A percentile compares a stretch with the other conserved stretches of the same genome.
These are phyloP conservation scores for Ambrosiella beaveri DNA, from an alignment of 2,329 filamentous ascomycete genomes.

Conservation along the genomic window DNA sequence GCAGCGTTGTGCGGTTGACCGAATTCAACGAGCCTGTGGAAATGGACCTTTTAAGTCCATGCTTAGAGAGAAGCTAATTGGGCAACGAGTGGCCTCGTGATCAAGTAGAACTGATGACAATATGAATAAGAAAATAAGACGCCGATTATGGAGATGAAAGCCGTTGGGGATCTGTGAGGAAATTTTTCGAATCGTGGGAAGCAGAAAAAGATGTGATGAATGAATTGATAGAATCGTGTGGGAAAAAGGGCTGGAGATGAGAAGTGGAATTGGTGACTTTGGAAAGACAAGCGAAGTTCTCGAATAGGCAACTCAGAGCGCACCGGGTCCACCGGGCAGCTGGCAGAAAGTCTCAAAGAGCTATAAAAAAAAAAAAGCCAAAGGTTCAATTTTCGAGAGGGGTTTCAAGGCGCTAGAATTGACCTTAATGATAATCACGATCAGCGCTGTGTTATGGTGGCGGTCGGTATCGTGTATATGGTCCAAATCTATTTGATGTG, in stretches of 20 bases:
- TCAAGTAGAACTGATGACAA: not conserved
- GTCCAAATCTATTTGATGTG: too few relatives aligned
- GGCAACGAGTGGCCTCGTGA: not conserved
- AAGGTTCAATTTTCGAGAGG: too few relatives aligned
- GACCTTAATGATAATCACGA: too few relatives aligned
- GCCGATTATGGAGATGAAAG: too few relatives aligned
- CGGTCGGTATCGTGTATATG: too few relatives aligned
- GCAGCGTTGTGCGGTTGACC: not conserved
- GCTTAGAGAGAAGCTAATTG: not conserved
- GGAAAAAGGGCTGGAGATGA: not conserved
- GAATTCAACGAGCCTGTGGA: not conserved
- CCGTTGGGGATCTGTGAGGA: too few relatives aligned
- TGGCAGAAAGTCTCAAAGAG: not conserved
- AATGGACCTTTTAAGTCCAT: constrained; percentile 3
- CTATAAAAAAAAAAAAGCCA: too few relatives aligned
- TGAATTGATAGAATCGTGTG: not conserved
- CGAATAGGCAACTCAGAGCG: constrained; percentile 9
- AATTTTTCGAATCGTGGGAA: not conserved
- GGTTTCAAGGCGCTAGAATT: too few relatives aligned
- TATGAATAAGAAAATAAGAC: not conserved
- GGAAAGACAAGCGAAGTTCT: constrained; percentile 1
- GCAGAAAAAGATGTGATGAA: not conserved
- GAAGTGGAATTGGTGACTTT: not conserved
- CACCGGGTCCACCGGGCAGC: not conserved
- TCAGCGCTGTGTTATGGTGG: too few relatives aligned